Evolutionary conservation across 352 stramenopile genomes (phyloP).

Genomic region (Pythium biforme): DNA sequence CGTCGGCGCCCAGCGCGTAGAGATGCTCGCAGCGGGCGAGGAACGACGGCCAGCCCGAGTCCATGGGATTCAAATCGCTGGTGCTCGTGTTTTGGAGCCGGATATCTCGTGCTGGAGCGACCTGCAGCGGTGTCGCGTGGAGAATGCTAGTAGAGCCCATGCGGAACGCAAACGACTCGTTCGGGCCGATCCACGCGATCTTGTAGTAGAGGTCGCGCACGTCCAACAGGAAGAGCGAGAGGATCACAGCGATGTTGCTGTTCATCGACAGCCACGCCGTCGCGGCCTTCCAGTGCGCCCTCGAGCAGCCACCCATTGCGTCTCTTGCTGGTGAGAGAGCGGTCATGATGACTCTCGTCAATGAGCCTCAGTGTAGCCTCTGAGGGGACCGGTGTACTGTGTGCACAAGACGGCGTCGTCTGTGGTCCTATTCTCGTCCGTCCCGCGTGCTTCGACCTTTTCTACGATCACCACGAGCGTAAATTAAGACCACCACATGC

Average conservation of each 20-base stretch:
- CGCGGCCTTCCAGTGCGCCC: conserved; percentile 16
- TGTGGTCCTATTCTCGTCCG: no score
- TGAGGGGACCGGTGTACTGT: no score
- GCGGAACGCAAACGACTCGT: conserved; percentile 20
- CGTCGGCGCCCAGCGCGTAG: conserved; percentile 14
- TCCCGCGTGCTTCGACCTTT: no score
- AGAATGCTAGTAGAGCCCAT: conserved; percentile 14
- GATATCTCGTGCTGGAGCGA: not conserved
- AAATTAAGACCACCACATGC: no score
- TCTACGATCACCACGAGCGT: no score
- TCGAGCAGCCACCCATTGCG: not conserved
- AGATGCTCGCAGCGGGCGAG: conserved; percentile 19
- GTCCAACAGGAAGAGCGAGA: conserved; percentile 24
- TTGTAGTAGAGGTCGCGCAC: conserved; percentile 31
- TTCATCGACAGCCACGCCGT: conserved; percentile 21
- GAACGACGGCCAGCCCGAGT: conserved; percentile 26
- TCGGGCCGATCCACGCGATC: conserved; percentile 21
- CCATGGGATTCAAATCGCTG: not conserved
- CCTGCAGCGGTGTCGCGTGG: not conserved
- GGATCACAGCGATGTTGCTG: conserved; percentile 24
- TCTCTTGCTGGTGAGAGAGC: not conserved
- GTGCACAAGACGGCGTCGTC: no score
- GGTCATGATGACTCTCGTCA: no score
- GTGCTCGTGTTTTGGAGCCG: not conserved
- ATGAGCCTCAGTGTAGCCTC: no score